Conservation (phyloP, 805 yeast genomes). For the Millerozyma miso region DNA sequence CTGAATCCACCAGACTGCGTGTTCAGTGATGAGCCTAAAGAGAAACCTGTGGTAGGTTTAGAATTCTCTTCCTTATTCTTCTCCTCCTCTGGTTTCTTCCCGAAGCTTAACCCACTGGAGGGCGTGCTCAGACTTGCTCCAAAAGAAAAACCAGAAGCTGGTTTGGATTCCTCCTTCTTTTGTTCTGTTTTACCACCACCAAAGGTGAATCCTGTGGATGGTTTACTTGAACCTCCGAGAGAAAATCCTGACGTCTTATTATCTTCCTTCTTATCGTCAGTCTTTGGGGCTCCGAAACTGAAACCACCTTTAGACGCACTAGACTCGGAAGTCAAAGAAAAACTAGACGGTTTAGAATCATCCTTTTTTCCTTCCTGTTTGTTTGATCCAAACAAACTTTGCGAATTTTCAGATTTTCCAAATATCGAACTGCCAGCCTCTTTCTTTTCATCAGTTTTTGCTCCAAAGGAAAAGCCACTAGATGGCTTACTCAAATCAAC, state of each 20-base stretch:
- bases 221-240: slow-evolving; percentile 16
- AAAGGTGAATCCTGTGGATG: slow-evolving; percentile 18
- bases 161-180: slow-evolving; percentile 8
- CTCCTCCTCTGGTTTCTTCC: slow-evolving; percentile 13
- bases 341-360: neutral
- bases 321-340: neutral
- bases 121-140: slow-evolving; percentile 15
- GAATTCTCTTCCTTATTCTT: slow-evolving; percentile 12
- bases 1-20: slow-evolving; percentile 15
- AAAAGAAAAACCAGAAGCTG: slow-evolving; percentile 9
- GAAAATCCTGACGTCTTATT: slow-evolving; percentile 8
- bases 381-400: neutral
- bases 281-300: slow-evolving; percentile 9
- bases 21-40: slow-evolving; percentile 20
- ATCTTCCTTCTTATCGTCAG: slow-evolving; percentile 15
- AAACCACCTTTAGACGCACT: slow-evolving; percentile 10
- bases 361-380: neutral
- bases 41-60: slow-evolving; percentile 9
- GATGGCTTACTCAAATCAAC: slow-evolving; percentile 6
- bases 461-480: slow-evolving; percentile 7
- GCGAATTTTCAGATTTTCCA: neutral
- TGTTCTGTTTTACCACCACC: slow-evolving; percentile 17
- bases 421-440: slow-evolving; percentile 1
- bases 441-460: slow-evolving; percentile 3
- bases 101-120: slow-evolving; percentile 21